Conservation (phyloP, 2,329 filamentous ascomycete genomes). For the Aspergillus caelatus region DNA sequence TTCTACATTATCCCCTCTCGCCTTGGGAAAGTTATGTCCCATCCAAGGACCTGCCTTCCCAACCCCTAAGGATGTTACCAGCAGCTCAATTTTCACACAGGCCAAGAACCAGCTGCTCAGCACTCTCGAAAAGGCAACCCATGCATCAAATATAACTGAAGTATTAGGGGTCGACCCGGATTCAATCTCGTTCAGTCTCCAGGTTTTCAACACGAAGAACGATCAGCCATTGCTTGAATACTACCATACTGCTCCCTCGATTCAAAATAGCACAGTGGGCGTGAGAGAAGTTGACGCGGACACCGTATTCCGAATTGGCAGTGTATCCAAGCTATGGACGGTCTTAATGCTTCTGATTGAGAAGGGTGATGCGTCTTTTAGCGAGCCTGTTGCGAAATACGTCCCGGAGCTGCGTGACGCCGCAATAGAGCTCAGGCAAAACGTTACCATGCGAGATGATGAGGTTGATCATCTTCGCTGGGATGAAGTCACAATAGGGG, state of each 20-base stretch:
- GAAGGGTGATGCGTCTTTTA: neutral
- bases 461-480: constrained; percentile 41
- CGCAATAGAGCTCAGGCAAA: neutral
- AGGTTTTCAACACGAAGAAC: neutral
- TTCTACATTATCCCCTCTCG: neutral
- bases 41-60: neutral
- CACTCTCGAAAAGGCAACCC: neutral
- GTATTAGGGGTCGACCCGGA: neutral
- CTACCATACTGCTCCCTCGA: neutral
- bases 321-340: neutral
- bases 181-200: neutral
- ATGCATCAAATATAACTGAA: neutral
- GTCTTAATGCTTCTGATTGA: neutral
- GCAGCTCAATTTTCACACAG: neutral
- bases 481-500: constrained; percentile 50
- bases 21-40: neutral
- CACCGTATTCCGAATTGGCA: neutral
- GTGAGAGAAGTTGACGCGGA: neutral
- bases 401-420: neutral
- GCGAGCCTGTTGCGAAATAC: neutral
- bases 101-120: neutral
- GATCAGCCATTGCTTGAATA: neutral
- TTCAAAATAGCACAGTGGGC: neutral
- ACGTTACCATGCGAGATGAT: constrained; percentile 24
- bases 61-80: neutral